Percentiles rank a stretch among this genome's conserved stretches.
Evolutionary conservation across 805 yeast genomes (phyloP).

Genomic region (Wickerhamiella australiensis): DNA sequence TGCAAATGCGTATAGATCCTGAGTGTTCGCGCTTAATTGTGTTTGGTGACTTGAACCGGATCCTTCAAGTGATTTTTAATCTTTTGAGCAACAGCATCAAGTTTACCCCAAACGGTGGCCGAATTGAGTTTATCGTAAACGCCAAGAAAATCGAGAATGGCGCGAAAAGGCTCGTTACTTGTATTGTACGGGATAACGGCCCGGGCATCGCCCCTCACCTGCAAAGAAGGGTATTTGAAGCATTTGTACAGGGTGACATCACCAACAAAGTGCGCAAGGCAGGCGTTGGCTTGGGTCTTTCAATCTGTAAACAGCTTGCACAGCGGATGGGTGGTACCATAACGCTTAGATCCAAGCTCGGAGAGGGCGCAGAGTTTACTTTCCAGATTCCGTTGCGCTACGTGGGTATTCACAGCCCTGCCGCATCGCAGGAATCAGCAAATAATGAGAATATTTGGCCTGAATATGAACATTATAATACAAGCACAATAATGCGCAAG

Average conservation of each 20-base stretch:
- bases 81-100: constrained; percentile 81
- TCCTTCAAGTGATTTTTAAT: constrained; percentile 86
- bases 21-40: constrained; percentile 37
- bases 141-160: constrained; percentile 20
- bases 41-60: constrained; percentile 80
- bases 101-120: constrained; percentile 84
- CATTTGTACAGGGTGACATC: constrained; percentile 95
- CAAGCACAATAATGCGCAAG: constrained; percentile 12
- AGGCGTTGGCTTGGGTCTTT: constrained; percentile 89
- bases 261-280: constrained; percentile 77
- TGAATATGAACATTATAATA: constrained; percentile 15
- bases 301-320: constrained; percentile 83
- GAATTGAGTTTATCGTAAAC: constrained; percentile 42
- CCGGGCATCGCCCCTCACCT: constrained; percentile 81
- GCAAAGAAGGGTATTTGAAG: constrained; percentile 82
- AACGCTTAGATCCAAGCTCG: constrained; percentile 58
- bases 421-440: background rate
- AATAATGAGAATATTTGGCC: constrained; percentile 12
- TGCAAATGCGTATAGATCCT: constrained; percentile 42
- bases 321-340: constrained; percentile 82
- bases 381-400: constrained; percentile 43
- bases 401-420: background rate
- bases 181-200: constrained; percentile 80
- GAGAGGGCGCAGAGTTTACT: constrained; percentile 73
- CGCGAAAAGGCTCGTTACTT: constrained; percentile 46